A percentile compares a stretch with the other conserved stretches of the same genome.
Evolutionary conservation across 306 rosid species (phyloP).

Genomic region (Trifolium repens): DNA sequence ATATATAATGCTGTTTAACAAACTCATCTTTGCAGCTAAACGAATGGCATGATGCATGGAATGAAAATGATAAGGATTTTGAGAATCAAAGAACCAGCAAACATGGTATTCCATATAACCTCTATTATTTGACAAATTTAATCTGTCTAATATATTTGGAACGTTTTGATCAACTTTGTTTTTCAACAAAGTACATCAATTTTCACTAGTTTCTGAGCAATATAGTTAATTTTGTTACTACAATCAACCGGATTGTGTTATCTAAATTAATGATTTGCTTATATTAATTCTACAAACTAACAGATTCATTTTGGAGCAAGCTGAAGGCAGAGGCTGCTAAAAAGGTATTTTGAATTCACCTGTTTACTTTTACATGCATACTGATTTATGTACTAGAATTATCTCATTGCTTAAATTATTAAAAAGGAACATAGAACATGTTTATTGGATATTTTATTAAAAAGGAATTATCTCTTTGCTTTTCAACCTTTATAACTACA

Average conservation of each 20-base stretch:
- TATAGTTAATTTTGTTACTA: conserved; percentile 22
- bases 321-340: conserved; percentile 70
- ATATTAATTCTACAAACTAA: conserved; percentile 46
- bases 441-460: neutral
- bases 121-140: conserved; percentile 4
- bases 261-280: conserved; percentile 15
- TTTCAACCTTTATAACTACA: neutral
- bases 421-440: neutral
- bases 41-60: conserved; percentile 94
- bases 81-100: conserved; percentile 54
- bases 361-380: conserved; percentile 15
- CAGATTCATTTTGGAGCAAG: conserved; percentile 90
- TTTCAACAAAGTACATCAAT: conserved; percentile 6
- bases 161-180: conserved; percentile 21
- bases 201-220: conserved; percentile 19
- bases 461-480: conserved; percentile 2
- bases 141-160: conserved; percentile 7
- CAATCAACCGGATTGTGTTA: conserved; percentile 8
- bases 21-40: conserved; percentile 57
- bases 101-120: conserved; percentile 52
- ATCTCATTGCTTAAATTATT: neutral
- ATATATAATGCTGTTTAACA: conserved; percentile 26
- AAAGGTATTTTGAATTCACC: conserved; percentile 60
- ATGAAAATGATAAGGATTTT: conserved; percentile 59
- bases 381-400: conserved; percentile 15